A percentile compares a stretch with the other conserved stretches of the same genome.
These are phyloP conservation scores for Liquidambar formosana DNA, from an alignment of 164 flowering plant genomes.

Conservation along the genomic window DNA sequence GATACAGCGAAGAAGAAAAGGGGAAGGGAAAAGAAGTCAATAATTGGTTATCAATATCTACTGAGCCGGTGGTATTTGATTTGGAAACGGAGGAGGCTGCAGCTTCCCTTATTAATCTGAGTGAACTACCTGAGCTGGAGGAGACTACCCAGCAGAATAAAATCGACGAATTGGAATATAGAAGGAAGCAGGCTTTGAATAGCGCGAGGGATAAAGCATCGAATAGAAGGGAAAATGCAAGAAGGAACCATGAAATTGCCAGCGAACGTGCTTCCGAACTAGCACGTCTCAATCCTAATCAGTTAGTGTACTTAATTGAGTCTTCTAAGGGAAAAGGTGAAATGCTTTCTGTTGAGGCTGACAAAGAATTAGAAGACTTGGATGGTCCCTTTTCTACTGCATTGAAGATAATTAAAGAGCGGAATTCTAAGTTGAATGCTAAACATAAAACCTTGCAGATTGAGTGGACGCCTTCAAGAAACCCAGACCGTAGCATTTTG, in stretches of 20 bases:
- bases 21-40: neutral
- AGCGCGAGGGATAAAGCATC: neutral
- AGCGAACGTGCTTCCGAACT: neutral
- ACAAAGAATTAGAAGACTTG: constrained; percentile 2
- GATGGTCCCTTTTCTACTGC: constrained; percentile 26
- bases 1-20: neutral
- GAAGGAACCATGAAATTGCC: neutral
- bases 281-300: neutral
- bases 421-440: neutral
- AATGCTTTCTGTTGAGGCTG: neutral
- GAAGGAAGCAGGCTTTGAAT: neutral
- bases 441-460: constrained; percentile 3
- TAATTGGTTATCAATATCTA: constrained; percentile 3
- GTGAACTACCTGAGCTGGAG: neutral
- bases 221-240: constrained; percentile 2
- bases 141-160: neutral
- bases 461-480: constrained; percentile 24
- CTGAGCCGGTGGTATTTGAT: neutral
- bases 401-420: constrained; percentile 20
- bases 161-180: no score
- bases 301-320: neutral
- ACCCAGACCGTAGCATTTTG: neutral
- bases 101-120: neutral
- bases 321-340: neutral
- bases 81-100: neutral